Conservation (phyloP, 306 rosid species). For the Glycyrrhiza uralensis region DNA sequence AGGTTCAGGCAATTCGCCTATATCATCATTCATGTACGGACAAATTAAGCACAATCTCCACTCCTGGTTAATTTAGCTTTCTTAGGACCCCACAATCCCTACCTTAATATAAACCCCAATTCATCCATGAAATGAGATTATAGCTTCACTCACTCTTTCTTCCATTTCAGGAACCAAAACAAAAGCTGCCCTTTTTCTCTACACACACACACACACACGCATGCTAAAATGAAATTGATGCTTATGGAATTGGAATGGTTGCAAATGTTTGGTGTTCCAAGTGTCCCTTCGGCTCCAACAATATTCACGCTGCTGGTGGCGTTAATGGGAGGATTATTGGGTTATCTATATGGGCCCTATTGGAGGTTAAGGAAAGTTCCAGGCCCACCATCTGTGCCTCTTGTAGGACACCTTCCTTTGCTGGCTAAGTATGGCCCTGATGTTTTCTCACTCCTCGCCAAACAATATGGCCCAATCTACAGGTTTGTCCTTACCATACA, state of each 20-base stretch:
- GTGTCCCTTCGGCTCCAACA: constrained; percentile 25
- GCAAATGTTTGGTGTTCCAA: background rate
- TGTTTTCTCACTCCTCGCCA: constrained; percentile 80
- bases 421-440: constrained; percentile 89
- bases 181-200: background rate
- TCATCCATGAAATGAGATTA: background rate
- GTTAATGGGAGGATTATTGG: constrained; percentile 43
- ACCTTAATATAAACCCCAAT: constrained; percentile 5
- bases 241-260: constrained; percentile 28
- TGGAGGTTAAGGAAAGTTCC: constrained; percentile 85
- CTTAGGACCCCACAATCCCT: background rate
- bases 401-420: constrained; percentile 90
- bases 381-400: constrained; percentile 74
- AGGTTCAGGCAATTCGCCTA: constrained; percentile 21
- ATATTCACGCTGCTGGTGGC: constrained; percentile 41
- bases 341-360: constrained; percentile 63
- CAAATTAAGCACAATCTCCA: constrained; percentile 35
- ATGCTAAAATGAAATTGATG: background rate
- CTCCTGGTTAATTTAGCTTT: constrained; percentile 4
- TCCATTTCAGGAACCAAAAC: background rate
- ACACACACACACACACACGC: background rate
- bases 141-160: background rate
- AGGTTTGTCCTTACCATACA: constrained; percentile 43
- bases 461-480: constrained; percentile 87
- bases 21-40: constrained; percentile 44